phyloP scores from a whole-genome alignment of 345 rosid genomes.

The Toxicodendron radicans region DNA sequence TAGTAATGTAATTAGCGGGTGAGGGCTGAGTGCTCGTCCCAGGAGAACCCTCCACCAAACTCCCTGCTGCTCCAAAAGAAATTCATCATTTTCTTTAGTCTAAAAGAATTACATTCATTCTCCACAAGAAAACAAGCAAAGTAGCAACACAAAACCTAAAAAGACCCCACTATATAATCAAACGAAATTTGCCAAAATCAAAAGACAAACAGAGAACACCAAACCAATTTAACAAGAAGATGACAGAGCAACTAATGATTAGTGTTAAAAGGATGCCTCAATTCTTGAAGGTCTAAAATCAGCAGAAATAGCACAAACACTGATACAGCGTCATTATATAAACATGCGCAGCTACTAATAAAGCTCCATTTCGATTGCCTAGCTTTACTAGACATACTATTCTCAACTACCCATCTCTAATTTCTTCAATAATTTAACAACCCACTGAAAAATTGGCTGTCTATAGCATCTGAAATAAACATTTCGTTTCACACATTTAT shows the following conservation, averaged over 20 bases:
- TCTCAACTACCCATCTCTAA: not conserved
- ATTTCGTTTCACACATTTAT: slow-evolving; percentile 36
- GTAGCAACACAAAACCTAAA: not conserved
- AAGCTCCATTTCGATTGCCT: not conserved
- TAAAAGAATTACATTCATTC: not conserved
- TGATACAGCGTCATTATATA: not conserved
- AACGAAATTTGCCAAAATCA: not conserved
- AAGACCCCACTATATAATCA: not conserved
- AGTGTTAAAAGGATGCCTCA: not conserved
- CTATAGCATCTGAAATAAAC: not conserved
- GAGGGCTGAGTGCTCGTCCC: slow-evolving; percentile 37
- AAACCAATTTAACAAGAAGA: not conserved
- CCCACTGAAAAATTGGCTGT: not conserved
- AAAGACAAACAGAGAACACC: not conserved
- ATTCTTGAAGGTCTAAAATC: not conserved
- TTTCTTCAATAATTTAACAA: not conserved
- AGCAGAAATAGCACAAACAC: not conserved
- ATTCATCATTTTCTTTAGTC: not conserved
- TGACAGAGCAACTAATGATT: not conserved
- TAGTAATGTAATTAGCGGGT: slow-evolving; percentile 47
- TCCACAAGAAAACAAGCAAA: not conserved
- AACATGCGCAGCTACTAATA: not conserved
- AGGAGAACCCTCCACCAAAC: slow-evolving; percentile 45
- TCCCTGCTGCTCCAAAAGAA: slow-evolving; percentile 23
- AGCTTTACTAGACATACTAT: not conserved